These are phyloP conservation scores for Bruguiera sexangula DNA, from an alignment of 345 rosid genomes.

Conservation along the genomic window DNA sequence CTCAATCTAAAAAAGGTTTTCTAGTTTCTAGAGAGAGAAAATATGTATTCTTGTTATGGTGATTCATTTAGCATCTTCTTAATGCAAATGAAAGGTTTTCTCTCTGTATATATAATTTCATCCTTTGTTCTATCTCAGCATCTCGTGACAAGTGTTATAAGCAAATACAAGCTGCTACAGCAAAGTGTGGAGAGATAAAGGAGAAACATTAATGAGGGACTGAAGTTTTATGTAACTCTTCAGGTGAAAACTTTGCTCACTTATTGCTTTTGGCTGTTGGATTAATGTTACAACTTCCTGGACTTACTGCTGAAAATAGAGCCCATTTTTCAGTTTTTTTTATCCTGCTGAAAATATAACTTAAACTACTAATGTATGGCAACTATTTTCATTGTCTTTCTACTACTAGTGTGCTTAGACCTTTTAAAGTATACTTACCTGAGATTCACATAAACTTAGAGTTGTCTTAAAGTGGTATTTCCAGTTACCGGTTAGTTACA, in stretches of 20 bases:
- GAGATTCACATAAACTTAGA: no score
- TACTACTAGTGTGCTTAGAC: no score
- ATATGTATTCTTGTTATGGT: neutral
- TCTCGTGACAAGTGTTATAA: conserved; percentile 86
- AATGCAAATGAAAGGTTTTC: neutral
- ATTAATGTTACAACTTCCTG: neutral
- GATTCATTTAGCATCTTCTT: neutral
- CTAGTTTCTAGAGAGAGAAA: no score
- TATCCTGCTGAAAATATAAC: neutral
- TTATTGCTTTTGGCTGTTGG: neutral
- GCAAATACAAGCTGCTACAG: conserved; percentile 88
- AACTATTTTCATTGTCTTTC: no score
- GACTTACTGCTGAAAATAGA: neutral
- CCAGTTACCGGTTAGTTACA: no score
- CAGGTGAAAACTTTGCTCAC: conserved; percentile 48
- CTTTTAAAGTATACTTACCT: no score
- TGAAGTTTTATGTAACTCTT: conserved; percentile 95
- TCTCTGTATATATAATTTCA: conserved; percentile 4
- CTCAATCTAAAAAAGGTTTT: no score
- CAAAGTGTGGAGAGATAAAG: conserved; percentile 86
- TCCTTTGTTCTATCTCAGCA: conserved; percentile 41
- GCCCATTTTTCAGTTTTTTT: neutral
- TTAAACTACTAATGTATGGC: no score
- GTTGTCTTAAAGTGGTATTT: no score
- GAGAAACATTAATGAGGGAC: conserved; percentile 92